Conservation (phyloP, 192 early-diverging fungal genomes). For the Backusella psychrophila region DNA sequence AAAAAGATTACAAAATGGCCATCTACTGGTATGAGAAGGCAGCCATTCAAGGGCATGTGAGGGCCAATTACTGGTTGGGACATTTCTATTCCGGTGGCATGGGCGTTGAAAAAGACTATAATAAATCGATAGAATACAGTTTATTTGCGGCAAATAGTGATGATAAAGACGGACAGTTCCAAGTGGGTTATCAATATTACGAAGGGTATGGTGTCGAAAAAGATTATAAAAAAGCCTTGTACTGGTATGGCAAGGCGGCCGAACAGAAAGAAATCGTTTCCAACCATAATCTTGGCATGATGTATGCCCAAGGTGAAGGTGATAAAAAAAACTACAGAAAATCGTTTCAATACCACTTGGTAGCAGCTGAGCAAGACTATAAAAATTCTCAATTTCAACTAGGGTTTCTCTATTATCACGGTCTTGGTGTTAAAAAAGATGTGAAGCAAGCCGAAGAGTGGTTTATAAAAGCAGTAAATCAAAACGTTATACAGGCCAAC, state of each 20-base stretch:
- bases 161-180: conserved; percentile 55
- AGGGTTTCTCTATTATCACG: conserved; percentile 46
- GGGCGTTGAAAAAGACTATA: conserved; percentile 44
- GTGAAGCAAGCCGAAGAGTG: no score
- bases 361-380: conserved; percentile 60
- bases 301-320: conserved; percentile 73
- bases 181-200: conserved; percentile 82
- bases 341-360: conserved; percentile 57
- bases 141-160: conserved; percentile 43
- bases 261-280: conserved; percentile 74
- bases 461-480: no score
- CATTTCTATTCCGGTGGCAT: conserved; percentile 60
- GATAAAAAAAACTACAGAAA: conserved; percentile 49
- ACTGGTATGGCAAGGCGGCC: conserved; percentile 66
- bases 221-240: conserved; percentile 54
- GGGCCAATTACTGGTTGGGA: conserved; percentile 50
- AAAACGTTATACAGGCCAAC: no score
- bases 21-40: conserved; percentile 54
- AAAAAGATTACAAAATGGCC: conserved; percentile 44
- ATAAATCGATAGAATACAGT: conserved; percentile 54
- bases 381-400: conserved; percentile 52
- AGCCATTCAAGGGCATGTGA: conserved; percentile 51
- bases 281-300: conserved; percentile 79
- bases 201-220: conserved; percentile 67
- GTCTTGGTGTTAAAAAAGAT: conserved; percentile 34